Base-by-base conservation (phyloP, 169 alveolate genomes). In the Eimeria tenella region DNA sequence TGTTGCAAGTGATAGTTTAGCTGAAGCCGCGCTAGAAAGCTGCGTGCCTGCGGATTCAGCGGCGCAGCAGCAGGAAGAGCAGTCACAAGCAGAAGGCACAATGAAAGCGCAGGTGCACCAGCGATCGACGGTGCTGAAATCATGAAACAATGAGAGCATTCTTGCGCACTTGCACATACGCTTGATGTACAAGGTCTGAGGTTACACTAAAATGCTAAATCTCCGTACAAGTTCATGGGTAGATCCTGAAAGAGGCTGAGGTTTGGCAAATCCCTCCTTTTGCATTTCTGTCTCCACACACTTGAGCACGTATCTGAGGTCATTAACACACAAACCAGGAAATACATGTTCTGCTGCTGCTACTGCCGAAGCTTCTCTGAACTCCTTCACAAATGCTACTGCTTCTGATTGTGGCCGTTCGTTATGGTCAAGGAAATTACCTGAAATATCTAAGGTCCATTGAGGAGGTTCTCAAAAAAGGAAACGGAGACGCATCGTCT, bases 11-110 rank as follows among this genome's bases (percentile, higher is more conserved):
- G 94, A 81, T 74, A 55, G 55, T 90, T 70, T 8, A 90, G 70
- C 52, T 73, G 88, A 63, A 90, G 74, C 23, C 94, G 94, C 82
- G 94, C 94, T 65, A 90, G 56, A 53, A 90, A 90, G 15, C 79
- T 63, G 23, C 94, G 94, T 11, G 94, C 68, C 94, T 90, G 94
- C 63, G 15, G 13, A 21, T 13, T 55, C 83, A 49, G 19, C 42
- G 50, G 60, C 55, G 60, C 68, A 21, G 75, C 79, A 63, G 52
- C 63, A 88, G 31, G 53, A 11, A 55, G 19, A 58, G 75, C 52
- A 53, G 49, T 19, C 71, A 23, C 68, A 56, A 52, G 53, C 55
- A 73, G 42, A 5, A 1, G 82, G 68, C 65, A 31, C 23, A 65
- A n/a, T 6, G n/a, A n/a, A 19, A 49, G 50, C 15, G 55, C 56